Evolutionary conservation across 2,329 filamentous ascomycete species (phyloP).

Genomic region (Fusarium setosum): DNA sequence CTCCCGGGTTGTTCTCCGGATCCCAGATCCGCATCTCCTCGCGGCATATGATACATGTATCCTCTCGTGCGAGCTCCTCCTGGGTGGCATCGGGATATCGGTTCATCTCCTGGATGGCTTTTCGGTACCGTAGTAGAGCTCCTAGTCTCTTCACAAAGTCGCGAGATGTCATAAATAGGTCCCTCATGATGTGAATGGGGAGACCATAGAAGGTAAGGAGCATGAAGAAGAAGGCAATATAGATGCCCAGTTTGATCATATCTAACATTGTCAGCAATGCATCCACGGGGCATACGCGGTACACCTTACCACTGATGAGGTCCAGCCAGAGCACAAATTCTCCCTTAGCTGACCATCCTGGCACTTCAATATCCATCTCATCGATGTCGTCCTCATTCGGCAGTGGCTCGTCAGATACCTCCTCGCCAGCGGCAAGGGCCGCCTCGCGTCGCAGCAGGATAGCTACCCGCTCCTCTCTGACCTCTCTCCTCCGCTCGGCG

Average conservation of each 20-base stretch:
- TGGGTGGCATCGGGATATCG: conserved; percentile 90
- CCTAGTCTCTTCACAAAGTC: conserved; percentile 92
- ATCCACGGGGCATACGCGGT: neutral
- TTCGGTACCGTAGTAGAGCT: conserved; percentile 89
- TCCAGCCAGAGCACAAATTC: conserved; percentile 92
- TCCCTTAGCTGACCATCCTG: conserved; percentile 96
- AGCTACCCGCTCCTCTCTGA: conserved; percentile 68
- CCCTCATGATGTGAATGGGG: conserved; percentile 95
- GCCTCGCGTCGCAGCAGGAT: conserved; percentile 62
- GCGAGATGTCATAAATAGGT: conserved; percentile 92
- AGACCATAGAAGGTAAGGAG: conserved; percentile 94
- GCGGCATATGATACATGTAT: conserved; percentile 97
- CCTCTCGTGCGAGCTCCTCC: conserved; percentile 86
- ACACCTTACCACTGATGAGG: conserved; percentile 75
- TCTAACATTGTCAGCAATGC: conserved; percentile 63
- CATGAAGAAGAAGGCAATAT: conserved; percentile 92
- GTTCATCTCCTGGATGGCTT: conserved; percentile 95
- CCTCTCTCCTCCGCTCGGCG: conserved; percentile 74
- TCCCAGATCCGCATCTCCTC: conserved; percentile 93
- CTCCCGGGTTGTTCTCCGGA: conserved; percentile 65
- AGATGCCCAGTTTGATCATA: conserved; percentile 90
- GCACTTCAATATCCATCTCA: conserved; percentile 93
- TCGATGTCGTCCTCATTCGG: conserved; percentile 82
- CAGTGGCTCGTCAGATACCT: conserved; percentile 65
- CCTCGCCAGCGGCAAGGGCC: conserved; percentile 64